A percentile compares a stretch with the other conserved stretches of the same genome.
Evolutionary conservation across 371 early-diverging fungal genomes (phyloP).

Genomic region (Mucor sp.): DNA sequence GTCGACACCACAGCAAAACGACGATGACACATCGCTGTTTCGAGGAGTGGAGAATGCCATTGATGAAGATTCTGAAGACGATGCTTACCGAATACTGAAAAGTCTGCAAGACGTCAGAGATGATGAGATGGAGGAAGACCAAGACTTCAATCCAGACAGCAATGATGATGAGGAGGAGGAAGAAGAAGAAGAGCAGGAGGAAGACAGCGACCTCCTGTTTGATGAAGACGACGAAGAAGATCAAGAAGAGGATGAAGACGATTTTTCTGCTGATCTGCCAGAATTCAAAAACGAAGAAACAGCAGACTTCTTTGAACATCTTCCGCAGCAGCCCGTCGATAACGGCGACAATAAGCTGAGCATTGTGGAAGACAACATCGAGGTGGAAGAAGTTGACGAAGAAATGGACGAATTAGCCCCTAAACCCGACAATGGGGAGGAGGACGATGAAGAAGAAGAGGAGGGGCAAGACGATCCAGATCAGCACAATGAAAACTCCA

Average conservation of each 20-base stretch:
- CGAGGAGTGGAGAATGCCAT: conserved; percentile 12
- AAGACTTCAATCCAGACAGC: neutral
- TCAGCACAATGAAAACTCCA: neutral
- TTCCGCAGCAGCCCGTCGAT: conserved; percentile 6
- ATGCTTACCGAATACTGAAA: conserved; percentile 20
- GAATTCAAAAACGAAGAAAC: conserved; percentile 21
- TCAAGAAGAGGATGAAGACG: conserved; percentile 12
- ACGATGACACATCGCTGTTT: conserved; percentile 21
- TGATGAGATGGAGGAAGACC: conserved; percentile 7
- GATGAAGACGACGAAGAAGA: conserved; percentile 7
- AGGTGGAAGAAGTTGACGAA: conserved; percentile 3
- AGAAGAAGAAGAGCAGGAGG: conserved; percentile 13
- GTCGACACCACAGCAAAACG: neutral
- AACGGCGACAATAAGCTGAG: conserved; percentile 4
- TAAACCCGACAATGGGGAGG: neutral
- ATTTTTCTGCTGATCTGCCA: conserved; percentile 5
- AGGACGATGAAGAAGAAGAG: conserved; percentile 4
- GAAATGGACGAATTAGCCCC: conserved; percentile 1
- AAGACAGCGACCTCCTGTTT: neutral
- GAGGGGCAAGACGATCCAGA: conserved; percentile 11
- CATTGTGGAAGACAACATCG: neutral
- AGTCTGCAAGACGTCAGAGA: conserved; percentile 16
- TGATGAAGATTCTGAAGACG: conserved; percentile 13
- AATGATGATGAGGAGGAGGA: conserved; percentile 5
- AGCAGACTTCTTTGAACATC: conserved; percentile 23